Evolutionary conservation across 192 early-diverging fungal species (phyloP).

Genomic region (Podila minutissima): DNA sequence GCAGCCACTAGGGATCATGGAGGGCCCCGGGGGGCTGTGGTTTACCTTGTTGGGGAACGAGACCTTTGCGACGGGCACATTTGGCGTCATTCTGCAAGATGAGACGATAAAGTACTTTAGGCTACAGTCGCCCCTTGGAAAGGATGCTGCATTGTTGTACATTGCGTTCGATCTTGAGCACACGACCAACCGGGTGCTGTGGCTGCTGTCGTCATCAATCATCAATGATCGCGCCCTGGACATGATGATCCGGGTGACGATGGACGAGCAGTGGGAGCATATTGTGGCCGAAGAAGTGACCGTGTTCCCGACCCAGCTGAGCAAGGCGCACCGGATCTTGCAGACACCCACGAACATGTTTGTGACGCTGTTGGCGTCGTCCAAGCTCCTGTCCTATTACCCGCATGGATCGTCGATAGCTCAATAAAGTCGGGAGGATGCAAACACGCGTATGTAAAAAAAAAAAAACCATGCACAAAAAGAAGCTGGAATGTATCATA

Average conservation of each 20-base stretch:
- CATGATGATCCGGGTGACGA: constrained; percentile 22
- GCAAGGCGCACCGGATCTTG: constrained; percentile 29
- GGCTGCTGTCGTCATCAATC: constrained; percentile 35
- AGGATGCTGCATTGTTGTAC: constrained; percentile 20
- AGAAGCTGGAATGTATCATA: too few relatives aligned
- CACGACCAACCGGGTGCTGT: constrained; percentile 7
- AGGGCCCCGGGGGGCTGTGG: constrained; percentile 24
- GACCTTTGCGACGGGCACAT: constrained; percentile 18
- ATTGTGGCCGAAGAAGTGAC: constrained; percentile 19
- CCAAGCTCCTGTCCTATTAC: too few relatives aligned
- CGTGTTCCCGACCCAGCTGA: constrained; percentile 15
- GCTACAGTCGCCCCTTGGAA: neutral
- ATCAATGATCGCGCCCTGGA: constrained; percentile 25
- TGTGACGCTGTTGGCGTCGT: constrained; percentile 5
- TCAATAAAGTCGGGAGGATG: too few relatives aligned
- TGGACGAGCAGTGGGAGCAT: constrained; percentile 5
- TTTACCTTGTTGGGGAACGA: constrained; percentile 21
- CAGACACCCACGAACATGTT: constrained; percentile 6
- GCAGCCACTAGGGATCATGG: constrained; percentile 27
- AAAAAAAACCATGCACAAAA: too few relatives aligned
- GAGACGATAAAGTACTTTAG: constrained; percentile 13
- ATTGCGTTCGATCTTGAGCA: constrained; percentile 16
- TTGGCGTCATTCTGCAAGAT: constrained; percentile 11
- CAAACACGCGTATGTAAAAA: too few relatives aligned
- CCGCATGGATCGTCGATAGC: too few relatives aligned